Percentiles rank a stretch among this genome's conserved stretches.
These are phyloP conservation scores for Botrytis fragariae DNA, from an alignment of 2,329 filamentous ascomycete genomes.

Conservation along the genomic window DNA sequence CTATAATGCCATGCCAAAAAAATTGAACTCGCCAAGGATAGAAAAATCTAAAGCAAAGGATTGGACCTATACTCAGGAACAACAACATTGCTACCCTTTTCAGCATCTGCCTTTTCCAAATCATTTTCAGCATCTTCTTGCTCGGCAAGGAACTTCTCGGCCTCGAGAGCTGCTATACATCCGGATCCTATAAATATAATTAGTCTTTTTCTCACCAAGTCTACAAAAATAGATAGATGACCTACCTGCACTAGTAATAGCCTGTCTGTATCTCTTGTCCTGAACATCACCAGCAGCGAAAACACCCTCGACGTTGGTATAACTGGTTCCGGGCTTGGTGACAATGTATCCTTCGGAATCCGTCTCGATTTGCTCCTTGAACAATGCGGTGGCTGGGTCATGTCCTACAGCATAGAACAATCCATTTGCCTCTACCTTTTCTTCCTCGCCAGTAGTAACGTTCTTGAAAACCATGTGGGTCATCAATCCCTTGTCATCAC, in stretches of 20 bases:
- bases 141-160: slow-evolving; percentile 88
- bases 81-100: slow-evolving; percentile 49
- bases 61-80: slow-evolving; percentile 63
- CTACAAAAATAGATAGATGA: slow-evolving; percentile 30
- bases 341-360: slow-evolving; percentile 89
- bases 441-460: slow-evolving; percentile 68
- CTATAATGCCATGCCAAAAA: slow-evolving; percentile 2
- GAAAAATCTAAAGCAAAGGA: slow-evolving; percentile 52
- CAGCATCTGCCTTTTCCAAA: slow-evolving; percentile 43
- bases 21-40: background rate
- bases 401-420: slow-evolving; percentile 98
- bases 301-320: slow-evolving; percentile 85
- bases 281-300: slow-evolving; percentile 98
- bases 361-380: slow-evolving; percentile 86
- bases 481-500: slow-evolving; percentile 84
- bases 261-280: slow-evolving; percentile 97
- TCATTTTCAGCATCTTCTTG: slow-evolving; percentile 36
- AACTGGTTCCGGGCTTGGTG: slow-evolving; percentile 82
- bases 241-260: slow-evolving; percentile 93
- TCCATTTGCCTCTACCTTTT: slow-evolving; percentile 85
- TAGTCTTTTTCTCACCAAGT: slow-evolving; percentile 23
- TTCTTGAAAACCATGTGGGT: slow-evolving; percentile 82
- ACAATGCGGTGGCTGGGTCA: slow-evolving; percentile 85
- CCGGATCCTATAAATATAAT: slow-evolving; percentile 64
- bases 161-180: slow-evolving; percentile 92